Conservation (phyloP, 2,329 filamentous ascomycete genomes). For the Curvularia sp. region DNA sequence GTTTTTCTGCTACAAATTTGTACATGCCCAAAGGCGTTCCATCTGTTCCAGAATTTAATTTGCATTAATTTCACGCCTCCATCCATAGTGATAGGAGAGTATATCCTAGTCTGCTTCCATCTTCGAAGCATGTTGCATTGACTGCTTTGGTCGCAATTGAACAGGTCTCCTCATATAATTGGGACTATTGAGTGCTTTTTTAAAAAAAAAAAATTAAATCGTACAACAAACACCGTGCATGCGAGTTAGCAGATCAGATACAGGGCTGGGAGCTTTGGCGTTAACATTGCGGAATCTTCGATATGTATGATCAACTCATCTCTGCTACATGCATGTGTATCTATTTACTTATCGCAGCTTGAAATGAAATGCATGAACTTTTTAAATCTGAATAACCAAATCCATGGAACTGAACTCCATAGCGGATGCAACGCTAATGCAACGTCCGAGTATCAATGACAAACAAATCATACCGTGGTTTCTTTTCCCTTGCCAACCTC, state of each 20-base stretch:
- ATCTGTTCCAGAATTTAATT: too few relatives aligned
- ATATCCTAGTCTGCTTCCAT: background rate
- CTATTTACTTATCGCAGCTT: background rate
- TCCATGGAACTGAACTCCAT: background rate
- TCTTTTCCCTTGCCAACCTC: conserved; percentile 8
- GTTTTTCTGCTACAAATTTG: background rate
- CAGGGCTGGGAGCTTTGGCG: too few relatives aligned
- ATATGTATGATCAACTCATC: background rate
- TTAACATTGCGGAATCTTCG: background rate
- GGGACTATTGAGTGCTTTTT: too few relatives aligned
- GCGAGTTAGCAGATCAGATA: background rate
- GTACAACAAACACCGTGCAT: background rate
- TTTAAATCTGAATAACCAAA: background rate
- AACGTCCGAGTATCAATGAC: background rate
- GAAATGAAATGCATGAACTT: background rate
- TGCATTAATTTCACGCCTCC: background rate
- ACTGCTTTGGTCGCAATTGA: background rate
- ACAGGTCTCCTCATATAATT: background rate
- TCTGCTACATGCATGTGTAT: background rate
- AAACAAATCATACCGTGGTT: conserved; percentile 13
- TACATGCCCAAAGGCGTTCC: too few relatives aligned
- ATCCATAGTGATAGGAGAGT: background rate
- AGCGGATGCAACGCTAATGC: conserved; percentile 13
- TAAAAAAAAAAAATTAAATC: too few relatives aligned
- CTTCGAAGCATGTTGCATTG: background rate